A percentile compares a stretch with the other conserved stretches of the same genome.
Conservation (phyloP, 441 rosid genomes). For the Metrosideros polymorpha region DNA sequence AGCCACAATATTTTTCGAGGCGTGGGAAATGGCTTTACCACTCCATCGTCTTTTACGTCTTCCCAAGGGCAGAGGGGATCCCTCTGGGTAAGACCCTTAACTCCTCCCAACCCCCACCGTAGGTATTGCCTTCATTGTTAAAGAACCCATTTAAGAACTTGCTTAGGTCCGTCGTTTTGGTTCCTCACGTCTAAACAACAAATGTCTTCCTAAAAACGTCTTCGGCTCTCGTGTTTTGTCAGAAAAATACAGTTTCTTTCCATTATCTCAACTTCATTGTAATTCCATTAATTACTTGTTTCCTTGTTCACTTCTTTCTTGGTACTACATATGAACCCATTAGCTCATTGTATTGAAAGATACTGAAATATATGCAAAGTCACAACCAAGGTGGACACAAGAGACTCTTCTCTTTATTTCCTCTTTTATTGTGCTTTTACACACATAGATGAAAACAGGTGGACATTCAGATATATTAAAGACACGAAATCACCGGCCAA, state of each 20-base stretch:
- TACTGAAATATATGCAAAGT: not conserved
- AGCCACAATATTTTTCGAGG: too few relatives aligned
- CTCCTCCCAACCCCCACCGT: too few relatives aligned
- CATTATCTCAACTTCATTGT: not conserved
- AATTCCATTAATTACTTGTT: not conserved
- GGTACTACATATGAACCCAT: not conserved
- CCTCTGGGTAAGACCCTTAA: too few relatives aligned
- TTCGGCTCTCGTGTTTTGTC: not conserved
- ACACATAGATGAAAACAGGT: not conserved
- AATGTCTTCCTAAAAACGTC: not conserved
- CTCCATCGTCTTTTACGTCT: too few relatives aligned
- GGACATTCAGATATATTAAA: not conserved
- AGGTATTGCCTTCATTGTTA: too few relatives aligned
- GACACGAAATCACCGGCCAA: not conserved
- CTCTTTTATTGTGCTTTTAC: not conserved
- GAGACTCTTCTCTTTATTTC: not conserved
- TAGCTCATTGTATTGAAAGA: not conserved
- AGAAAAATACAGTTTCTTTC: not conserved
- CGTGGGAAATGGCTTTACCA: too few relatives aligned
- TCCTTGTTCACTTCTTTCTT: not conserved
- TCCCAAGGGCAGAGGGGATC: too few relatives aligned
- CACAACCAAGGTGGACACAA: not conserved
- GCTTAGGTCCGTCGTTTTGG: too few relatives aligned
- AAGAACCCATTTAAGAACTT: too few relatives aligned
- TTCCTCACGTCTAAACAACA: too few relatives aligned